Percentiles rank a stretch among this genome's conserved stretches.
phyloP scores from a whole-genome alignment of 148 eudicot species.

The Salicornia ramosissima region DNA sequence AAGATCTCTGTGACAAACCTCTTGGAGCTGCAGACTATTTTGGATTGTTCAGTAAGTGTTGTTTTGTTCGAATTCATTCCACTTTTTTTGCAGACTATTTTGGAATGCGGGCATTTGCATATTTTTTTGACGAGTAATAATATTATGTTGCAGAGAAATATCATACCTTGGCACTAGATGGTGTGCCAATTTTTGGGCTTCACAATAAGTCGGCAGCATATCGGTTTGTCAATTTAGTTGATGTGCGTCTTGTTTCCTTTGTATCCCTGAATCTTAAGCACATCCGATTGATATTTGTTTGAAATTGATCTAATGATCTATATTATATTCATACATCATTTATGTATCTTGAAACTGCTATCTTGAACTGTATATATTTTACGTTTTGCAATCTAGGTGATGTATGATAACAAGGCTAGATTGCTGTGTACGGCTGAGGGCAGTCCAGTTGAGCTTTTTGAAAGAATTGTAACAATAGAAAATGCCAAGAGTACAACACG shows the following conservation, averaged over 20 bases:
- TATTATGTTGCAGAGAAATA: slow-evolving; percentile 51
- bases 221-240: slow-evolving; percentile 91
- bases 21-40: slow-evolving; percentile 95
- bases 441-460: slow-evolving; percentile 66
- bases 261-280: slow-evolving; percentile 3
- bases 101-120: no score
- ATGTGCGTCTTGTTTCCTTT: slow-evolving; percentile 54
- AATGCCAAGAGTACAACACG: slow-evolving; percentile 71
- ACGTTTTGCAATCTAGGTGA: slow-evolving; percentile 44
- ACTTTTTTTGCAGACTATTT: neutral
- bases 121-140: no score
- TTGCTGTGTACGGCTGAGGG: slow-evolving; percentile 84
- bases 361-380: neutral
- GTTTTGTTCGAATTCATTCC: slow-evolving; percentile 4
- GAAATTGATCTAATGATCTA: neutral
- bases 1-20: slow-evolving; percentile 84
- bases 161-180: slow-evolving; percentile 84
- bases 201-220: slow-evolving; percentile 87
- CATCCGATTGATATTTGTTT: neutral
- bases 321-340: neutral
- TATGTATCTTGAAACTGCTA: neutral
- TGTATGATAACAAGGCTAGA: slow-evolving; percentile 88
- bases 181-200: slow-evolving; percentile 73
- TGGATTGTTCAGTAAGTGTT: slow-evolving; percentile 79
- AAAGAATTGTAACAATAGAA: slow-evolving; percentile 67